These are phyloP conservation scores for Acanthamoeba castellanii DNA, from an alignment of 208 protist genomes.

Conservation along the genomic window DNA sequence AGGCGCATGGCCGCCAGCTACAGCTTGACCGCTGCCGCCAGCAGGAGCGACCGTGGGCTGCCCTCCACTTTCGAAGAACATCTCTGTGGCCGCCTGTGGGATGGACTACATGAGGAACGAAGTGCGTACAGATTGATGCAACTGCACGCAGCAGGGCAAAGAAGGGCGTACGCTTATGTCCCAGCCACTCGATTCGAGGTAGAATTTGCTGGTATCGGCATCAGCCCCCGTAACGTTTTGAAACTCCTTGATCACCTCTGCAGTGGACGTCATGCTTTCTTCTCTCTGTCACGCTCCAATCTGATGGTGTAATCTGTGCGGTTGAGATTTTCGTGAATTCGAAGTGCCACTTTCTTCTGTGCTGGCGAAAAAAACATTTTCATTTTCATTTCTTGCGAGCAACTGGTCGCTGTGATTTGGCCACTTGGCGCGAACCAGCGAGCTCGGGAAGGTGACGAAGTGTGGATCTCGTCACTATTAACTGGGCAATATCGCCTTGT, in stretches of 20 bases:
- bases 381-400: too few relatives aligned
- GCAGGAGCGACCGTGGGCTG: background rate
- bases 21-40: too few relatives aligned
- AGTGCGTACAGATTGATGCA: background rate
- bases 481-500: too few relatives aligned
- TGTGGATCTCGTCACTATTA: too few relatives aligned
- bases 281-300: too few relatives aligned
- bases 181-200: slow-evolving; percentile 22
- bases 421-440: too few relatives aligned
- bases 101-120: background rate
- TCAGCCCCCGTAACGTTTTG: slow-evolving; percentile 49
- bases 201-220: slow-evolving; percentile 29
- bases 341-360: too few relatives aligned
- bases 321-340: too few relatives aligned
- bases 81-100: background rate
- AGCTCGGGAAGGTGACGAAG: too few relatives aligned
- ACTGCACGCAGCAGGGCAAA: background rate
- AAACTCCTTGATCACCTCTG: slow-evolving; percentile 49
- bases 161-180: background rate
- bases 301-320: too few relatives aligned
- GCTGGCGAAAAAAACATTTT: too few relatives aligned
- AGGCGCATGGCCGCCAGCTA: background rate
- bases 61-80: slow-evolving; percentile 4
- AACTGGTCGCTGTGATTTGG: too few relatives aligned
- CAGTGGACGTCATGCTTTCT: background rate